Conservation (phyloP, 306 rosid genomes). For the Trifolium subterraneum region DNA sequence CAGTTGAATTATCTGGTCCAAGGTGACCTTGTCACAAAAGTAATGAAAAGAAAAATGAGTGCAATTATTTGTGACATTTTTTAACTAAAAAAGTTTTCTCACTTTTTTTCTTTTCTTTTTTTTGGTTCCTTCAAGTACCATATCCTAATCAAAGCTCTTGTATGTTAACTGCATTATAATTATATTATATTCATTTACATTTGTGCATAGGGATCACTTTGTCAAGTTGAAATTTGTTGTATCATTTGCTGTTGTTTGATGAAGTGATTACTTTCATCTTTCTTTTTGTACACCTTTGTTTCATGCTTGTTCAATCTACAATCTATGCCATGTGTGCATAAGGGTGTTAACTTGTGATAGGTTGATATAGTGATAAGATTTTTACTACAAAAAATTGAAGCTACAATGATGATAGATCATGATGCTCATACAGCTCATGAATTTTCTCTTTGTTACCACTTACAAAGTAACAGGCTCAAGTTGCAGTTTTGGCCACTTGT, state of each 20-base stretch:
- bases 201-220: constrained; percentile 89
- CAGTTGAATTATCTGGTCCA: constrained; percentile 98
- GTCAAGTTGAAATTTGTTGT: constrained; percentile 68
- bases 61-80: constrained; percentile 60
- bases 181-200: constrained; percentile 68
- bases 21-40: constrained; percentile 73
- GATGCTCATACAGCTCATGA: background rate
- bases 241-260: constrained; percentile 60
- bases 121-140: constrained; percentile 42
- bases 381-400: background rate
- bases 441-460: background rate
- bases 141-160: constrained; percentile 62
- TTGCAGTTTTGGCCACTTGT: background rate
- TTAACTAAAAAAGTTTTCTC: constrained; percentile 54
- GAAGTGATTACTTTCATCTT: constrained; percentile 51
- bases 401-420: background rate
- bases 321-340: too few relatives aligned
- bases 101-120: constrained; percentile 2
- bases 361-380: background rate
- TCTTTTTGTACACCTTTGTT: constrained; percentile 45
- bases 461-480: background rate
- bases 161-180: constrained; percentile 54
- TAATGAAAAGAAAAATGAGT: constrained; percentile 37
- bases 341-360: background rate
- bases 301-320: constrained; percentile 35